Percentiles rank a stretch among this genome's conserved stretches.
Evolutionary conservation across 2,329 filamentous ascomycete species (phyloP).

Genomic region (Colletotrichum chrysophilum): DNA sequence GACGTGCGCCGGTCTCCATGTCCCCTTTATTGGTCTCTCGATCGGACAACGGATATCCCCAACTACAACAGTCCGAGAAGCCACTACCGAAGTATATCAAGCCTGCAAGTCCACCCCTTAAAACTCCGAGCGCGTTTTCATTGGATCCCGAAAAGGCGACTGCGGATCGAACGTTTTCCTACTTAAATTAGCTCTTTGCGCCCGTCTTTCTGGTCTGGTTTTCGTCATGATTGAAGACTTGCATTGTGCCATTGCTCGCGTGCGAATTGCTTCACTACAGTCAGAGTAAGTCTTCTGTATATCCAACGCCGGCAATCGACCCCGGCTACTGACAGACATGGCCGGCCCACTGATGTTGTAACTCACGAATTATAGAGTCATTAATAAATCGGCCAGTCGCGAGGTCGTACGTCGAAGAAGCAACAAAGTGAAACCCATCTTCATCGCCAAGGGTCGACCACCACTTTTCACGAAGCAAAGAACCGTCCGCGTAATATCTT

Average conservation of each 20-base stretch:
- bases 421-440: constrained; percentile 29
- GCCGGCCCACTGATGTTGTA: background rate
- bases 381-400: background rate
- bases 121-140: constrained; percentile 14
- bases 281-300: constrained; percentile 45
- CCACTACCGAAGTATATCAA: constrained; percentile 18
- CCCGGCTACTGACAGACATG: background rate
- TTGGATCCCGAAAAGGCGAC: background rate
- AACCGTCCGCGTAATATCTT: constrained; percentile 30
- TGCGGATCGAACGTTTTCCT: background rate
- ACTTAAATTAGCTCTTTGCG: constrained; percentile 7
- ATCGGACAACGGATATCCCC: constrained; percentile 37
- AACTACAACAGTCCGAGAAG: constrained; percentile 23
- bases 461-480: constrained; percentile 37
- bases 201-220: background rate
- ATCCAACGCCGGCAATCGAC: background rate
- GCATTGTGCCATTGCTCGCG: constrained; percentile 45
- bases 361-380: background rate
- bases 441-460: constrained; percentile 23
- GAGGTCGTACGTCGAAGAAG: constrained; percentile 28
- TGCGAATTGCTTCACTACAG: constrained; percentile 54
- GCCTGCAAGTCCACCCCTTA: constrained; percentile 9
- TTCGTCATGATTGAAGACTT: constrained; percentile 44
- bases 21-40: background rate
- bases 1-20: background rate